Evolutionary conservation across 208 protist species (phyloP), one percentile per base, ranked within the genome.

Genomic region (Zelonia costaricensis): DNA sequence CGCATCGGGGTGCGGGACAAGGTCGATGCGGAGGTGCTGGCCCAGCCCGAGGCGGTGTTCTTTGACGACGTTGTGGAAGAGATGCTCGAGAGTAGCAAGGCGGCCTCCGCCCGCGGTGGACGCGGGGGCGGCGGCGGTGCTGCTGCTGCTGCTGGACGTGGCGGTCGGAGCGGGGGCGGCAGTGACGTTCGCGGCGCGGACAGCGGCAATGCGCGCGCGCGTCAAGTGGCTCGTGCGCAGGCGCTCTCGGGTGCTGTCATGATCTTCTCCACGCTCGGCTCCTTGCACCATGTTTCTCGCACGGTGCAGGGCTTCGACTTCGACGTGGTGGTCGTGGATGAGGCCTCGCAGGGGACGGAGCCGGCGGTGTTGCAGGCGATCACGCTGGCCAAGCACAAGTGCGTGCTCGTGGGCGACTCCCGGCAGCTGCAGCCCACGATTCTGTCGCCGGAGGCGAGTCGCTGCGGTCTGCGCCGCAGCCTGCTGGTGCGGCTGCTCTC

Each of bases 371-470:
- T 97, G 51, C 80, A 85, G 69, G 84, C 88, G 13, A 61, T 96
- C 18, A 64, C 80, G 36, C 64, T 92, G 20, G 67, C 82, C 18
- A 74, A 64, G 28, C 56, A 65, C 18, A 77, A 70, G 43, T 84
- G 72, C 23, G 72, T 97, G 22, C 63, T 98, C 28, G 88, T 96
- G 18, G 94, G 94, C 10, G 94, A 98, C 75, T 90, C 81, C 9
- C 76, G 84, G 55, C 94, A 98, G 74, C 71, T 98, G 62, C 91
- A 94, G 74, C 82, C 94, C 10, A 98, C 91, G 13, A 72, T 98
- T 30, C 70, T 96, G 8, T 86, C 77, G 53, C 44, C 61, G 23
- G 62, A 62, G 4, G 78, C 92, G 1, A 82, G 76, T 13, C 65
- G 62, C 12, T 65, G 77, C 51, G 89, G 89, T 2, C 71, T 93